A percentile compares a stretch with the other conserved stretches of the same genome.
phyloP scores from a whole-genome alignment of 345 rosid genomes.

The Eucalyptus sp. region DNA sequence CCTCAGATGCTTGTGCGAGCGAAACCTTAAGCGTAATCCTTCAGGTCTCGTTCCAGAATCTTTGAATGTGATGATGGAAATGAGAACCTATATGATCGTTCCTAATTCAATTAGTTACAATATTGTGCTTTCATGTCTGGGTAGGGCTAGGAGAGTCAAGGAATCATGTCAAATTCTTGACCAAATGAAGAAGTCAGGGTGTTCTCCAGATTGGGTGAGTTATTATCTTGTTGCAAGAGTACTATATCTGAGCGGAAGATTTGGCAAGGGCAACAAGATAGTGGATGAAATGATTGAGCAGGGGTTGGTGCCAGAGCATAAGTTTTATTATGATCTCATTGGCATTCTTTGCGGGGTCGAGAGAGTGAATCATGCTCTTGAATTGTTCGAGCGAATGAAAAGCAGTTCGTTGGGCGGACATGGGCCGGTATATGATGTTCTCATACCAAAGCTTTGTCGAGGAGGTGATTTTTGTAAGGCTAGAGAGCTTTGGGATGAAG shows the following conservation, averaged over 20 bases:
- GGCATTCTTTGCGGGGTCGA: conserved; percentile 77
- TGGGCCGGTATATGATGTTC: conserved; percentile 62
- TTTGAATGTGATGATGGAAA: conserved; percentile 81
- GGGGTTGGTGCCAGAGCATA: conserved; percentile 45
- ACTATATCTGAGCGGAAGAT: conserved; percentile 69
- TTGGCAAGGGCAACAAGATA: conserved; percentile 61
- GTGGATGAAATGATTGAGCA: conserved; percentile 68
- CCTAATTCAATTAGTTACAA: conserved; percentile 68
- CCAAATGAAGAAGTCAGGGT: conserved; percentile 50
- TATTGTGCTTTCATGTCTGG: conserved; percentile 64
- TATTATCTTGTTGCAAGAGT: conserved; percentile 73
- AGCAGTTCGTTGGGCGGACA: conserved; percentile 40
- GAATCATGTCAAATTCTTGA: conserved; percentile 61
- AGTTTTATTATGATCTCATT: conserved; percentile 63
- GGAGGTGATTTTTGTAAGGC: conserved; percentile 70
- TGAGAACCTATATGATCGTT: conserved; percentile 41
- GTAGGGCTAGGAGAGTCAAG: conserved; percentile 65
- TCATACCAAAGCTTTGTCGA: conserved; percentile 68
- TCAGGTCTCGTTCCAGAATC: conserved; percentile 84
- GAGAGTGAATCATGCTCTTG: conserved; percentile 55
- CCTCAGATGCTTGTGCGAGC: conserved; percentile 62
- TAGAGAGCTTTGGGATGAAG: conserved; percentile 74
- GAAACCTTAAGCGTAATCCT: conserved; percentile 50
- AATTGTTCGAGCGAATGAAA: conserved; percentile 68
- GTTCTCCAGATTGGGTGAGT: conserved; percentile 58